A percentile compares a stretch with the other conserved stretches of the same genome.
Conservation (phyloP, 345 rosid genomes). For the Dipteronia sinensis region DNA sequence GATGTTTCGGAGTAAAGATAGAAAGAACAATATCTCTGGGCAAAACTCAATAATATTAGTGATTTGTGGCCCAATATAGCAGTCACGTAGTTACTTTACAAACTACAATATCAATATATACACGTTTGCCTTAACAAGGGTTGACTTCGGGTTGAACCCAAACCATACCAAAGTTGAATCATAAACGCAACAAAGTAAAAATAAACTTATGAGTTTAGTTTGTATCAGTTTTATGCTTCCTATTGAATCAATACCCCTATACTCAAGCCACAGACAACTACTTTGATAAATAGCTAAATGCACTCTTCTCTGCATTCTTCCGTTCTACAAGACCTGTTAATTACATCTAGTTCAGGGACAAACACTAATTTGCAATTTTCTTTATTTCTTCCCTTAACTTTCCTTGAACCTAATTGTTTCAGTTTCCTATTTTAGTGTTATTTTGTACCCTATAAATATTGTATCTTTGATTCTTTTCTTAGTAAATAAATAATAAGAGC, state of each 20-base stretch:
- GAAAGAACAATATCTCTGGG: conserved; percentile 85
- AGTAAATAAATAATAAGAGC: neutral
- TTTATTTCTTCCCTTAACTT: neutral
- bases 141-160: neutral
- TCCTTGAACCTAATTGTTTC: neutral
- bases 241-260: neutral
- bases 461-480: neutral
- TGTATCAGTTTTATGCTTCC: neutral
- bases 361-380: neutral
- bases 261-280: neutral
- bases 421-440: neutral
- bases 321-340: neutral
- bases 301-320: neutral
- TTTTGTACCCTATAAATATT: neutral
- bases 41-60: conserved; percentile 21
- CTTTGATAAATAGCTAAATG: neutral
- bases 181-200: neutral
- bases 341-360: neutral
- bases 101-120: neutral
- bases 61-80: neutral
- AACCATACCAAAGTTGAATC: neutral
- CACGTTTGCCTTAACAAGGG: neutral
- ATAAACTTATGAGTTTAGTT: neutral
- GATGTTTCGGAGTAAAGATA: conserved; percentile 78
- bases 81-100: neutral